Conservation (phyloP, 257 asterid species). For the Mitragyna speciosa region DNA sequence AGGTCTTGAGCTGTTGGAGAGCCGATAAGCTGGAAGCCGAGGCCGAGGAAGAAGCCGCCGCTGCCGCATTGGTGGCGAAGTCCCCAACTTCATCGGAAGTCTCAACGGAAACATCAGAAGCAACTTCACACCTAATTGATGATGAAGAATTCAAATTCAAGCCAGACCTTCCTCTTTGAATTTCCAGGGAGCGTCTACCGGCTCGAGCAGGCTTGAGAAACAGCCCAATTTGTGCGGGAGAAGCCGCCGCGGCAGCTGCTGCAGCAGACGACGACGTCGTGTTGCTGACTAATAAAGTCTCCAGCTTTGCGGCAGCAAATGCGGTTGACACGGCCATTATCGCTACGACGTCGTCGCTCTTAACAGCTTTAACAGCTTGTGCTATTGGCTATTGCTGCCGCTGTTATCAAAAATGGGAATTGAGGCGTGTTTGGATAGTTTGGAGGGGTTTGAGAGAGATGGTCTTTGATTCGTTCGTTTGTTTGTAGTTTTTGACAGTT, state of each 20-base stretch:
- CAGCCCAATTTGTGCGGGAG: slow-evolving; percentile 45
- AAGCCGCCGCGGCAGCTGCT: slow-evolving; percentile 27
- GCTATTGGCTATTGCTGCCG: background rate
- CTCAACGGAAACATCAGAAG: slow-evolving; percentile 42
- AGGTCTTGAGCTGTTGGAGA: slow-evolving; percentile 76
- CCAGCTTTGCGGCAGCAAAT: slow-evolving; percentile 74
- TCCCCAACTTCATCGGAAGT: slow-evolving; percentile 33
- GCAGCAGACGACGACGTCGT: slow-evolving; percentile 41
- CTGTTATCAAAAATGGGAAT: background rate
- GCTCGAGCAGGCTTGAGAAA: slow-evolving; percentile 45
- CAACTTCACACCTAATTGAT: slow-evolving; percentile 49
- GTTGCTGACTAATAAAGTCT: slow-evolving; percentile 53
- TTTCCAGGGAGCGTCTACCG: slow-evolving; percentile 31
- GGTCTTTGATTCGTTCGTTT: background rate
- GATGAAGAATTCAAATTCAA: slow-evolving; percentile 18
- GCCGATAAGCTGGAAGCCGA: slow-evolving; percentile 81
- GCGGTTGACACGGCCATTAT: slow-evolving; percentile 68
- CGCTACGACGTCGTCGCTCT: slow-evolving; percentile 20
- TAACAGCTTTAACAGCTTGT: too few relatives aligned
- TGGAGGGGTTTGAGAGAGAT: background rate
- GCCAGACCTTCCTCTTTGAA: slow-evolving; percentile 14
- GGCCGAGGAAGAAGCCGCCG: slow-evolving; percentile 52
- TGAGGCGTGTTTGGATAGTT: background rate
- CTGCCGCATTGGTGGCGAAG: slow-evolving; percentile 37
- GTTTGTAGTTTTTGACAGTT: slow-evolving; percentile 20